Base-by-base conservation (phyloP, 2,329 filamentous ascomycete genomes). In the Pseudocercospora cruenta region DNA sequence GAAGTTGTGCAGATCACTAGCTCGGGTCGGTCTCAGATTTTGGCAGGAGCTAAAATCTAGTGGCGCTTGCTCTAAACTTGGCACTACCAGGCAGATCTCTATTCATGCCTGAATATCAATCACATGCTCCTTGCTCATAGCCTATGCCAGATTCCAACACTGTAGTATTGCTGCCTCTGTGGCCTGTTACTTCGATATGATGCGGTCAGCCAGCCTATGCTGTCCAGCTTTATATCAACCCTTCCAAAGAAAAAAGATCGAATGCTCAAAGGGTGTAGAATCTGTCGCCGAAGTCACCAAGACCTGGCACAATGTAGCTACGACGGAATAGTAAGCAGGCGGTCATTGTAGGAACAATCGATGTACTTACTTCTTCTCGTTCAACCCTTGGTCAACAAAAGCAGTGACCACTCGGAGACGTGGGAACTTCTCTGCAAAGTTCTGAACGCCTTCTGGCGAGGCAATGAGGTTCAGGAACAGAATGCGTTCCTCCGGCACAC, bases 391-490 rank as follows among this genome's bases (percentile, higher is more conserved):
- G 77, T 99, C 95, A 75, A 99, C 90, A 78, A 99, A 99, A 9
- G 95, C 93, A 8, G 95, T 98, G 58, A 99, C 92, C 21, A 99
- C 92, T 70, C 94, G 88, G 66, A 98, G 84, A 75, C 91, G 92
- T 45, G 95, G 94, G 76, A 96, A 97, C 74, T 91, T 91, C 74
- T 91, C 87, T 9, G 94, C 92, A 80, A 99, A 98, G 74, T 91
- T 94, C 74, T 88, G 87, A 71, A 96, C 91, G 5, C 95, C 95
- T 76, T 97, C 90, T 0, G 95, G 95, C 77, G 94, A 97, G n/a
- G 95, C 94, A 76, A 99, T 97, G 67, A 99, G 83, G 79, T 99
- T 99, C 65, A 99, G 85, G 82, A 99, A 99, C 45, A 98, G 84
- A 68, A 99, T 99, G 65, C 92, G 90, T 72, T 98, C 92, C 81